Evolutionary conservation across 2,329 filamentous ascomycete genomes (phyloP), one percentile per base, ranked within the genome.

Genomic region (Ilyonectria destructans): DNA sequence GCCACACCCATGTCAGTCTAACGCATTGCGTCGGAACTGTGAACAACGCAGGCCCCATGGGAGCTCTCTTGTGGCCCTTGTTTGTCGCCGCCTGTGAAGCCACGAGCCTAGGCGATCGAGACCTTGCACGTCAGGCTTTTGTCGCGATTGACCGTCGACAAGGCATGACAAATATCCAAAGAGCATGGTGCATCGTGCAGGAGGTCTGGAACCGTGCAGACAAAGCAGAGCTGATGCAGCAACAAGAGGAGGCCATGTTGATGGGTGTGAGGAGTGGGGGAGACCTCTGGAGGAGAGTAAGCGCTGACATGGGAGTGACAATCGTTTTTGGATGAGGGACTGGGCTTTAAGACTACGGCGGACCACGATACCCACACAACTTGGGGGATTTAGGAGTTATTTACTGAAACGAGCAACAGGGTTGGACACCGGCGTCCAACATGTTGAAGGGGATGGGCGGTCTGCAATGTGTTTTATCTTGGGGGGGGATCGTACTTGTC

Each of bases 41-140:
- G 31, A 81, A 80, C 23, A 86, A 87, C 66, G 81, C 81, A 51
- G 89, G 90, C 0, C 90, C 90, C 0, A 90, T 91, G 87, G 85
- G 87, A 2, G 90, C 90, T 2, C 80, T 92, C 40, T 82, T 92
- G 2, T 91, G 89, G 88, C 90, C 90, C 1, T 80, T 91, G 2
- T 92, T 92, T 72, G 88, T 90, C 10, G 87, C 89, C 2, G 85
- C 88, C 1, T 91, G 89, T 74, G 90, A 92, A 76, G 89, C 89
- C 0, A 79, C 82, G 9, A 82, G 77, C 17, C 72, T 77, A 1
- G 81, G 80, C 9, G 89, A 92, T 74, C 81, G 89, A 17, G 81
- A 81, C 6, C 78, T 88, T 19, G 88, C 89, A 4, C 77, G 82
- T 29, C 80, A 81, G 62, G 82, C 87, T 0, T 91, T 91, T 72